Evolutionary conservation across 2,329 filamentous ascomycete species (phyloP).

Genomic region (Claviceps arundinis): DNA sequence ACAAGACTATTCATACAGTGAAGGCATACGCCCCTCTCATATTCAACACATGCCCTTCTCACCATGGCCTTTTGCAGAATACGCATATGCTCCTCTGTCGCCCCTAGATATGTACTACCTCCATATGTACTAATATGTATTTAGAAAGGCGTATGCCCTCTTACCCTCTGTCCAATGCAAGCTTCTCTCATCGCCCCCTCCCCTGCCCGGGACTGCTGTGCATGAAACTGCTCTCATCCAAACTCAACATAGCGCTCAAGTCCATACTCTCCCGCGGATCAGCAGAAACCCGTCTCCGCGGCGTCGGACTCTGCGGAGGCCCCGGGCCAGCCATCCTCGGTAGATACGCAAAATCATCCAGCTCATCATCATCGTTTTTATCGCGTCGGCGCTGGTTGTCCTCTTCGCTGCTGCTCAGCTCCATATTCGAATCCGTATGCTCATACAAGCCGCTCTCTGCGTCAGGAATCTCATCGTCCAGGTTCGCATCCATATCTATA

Average conservation of each 20-base stretch:
- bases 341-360: slow-evolving; percentile 24
- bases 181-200: not conserved
- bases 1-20: too few species aligned
- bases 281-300: slow-evolving; percentile 14
- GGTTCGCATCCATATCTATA: slow-evolving; percentile 50
- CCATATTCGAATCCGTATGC: slow-evolving; percentile 64
- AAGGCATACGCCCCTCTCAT: too few species aligned
- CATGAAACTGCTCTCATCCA: slow-evolving; percentile 44
- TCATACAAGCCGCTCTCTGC: slow-evolving; percentile 54
- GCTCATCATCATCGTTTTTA: slow-evolving; percentile 7
- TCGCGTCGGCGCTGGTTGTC: slow-evolving; percentile 9
- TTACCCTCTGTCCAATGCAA: not conserved
- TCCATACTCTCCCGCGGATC: slow-evolving; percentile 37
- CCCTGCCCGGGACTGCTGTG: slow-evolving; percentile 35
- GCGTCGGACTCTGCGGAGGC: slow-evolving; percentile 25
- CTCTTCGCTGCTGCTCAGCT: slow-evolving; percentile 37
- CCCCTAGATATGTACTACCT: not conserved
- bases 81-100: not conserved
- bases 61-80: not conserved
- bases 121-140: not conserved
- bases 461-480: slow-evolving; percentile 60
- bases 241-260: slow-evolving; percentile 40
- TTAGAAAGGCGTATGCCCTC: not conserved
- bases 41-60: not conserved
- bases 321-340: slow-evolving; percentile 21